Base-by-base conservation (phyloP, 768 basidiomycete species). In the Suillus subalutaceus region DNA sequence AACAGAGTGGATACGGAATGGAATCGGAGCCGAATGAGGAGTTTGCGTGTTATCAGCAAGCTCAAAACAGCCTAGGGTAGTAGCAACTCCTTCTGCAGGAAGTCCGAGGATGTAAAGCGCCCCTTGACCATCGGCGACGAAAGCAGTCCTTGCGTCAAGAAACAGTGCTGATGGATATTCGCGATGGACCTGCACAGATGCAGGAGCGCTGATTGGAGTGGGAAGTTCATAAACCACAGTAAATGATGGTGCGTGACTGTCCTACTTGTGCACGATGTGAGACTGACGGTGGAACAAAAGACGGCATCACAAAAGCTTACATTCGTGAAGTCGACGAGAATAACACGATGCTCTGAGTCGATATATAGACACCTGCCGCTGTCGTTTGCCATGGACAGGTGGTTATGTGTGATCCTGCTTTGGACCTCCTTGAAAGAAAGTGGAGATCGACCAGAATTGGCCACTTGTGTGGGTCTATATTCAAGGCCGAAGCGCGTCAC, bases 401-500 rank as follows among this genome's bases (percentile, higher is more conserved):
- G 94, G 70, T 96, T 94, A 75, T 95, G 91, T 18, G 89, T 85
- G 66, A 96, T 92, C 59, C 94, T 83, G 72, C 90, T 92, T 74
- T 92, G 90, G 64, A 94, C 90, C 70, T 95, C 94, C 65, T 92
- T 85, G 70, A 94, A 91, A 2, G 89, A 87, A 26, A 94, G 81
- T 9, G 87, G 86, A 0, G 84, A 79, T 65, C 81, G 84, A 9
- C 86, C 86, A 4, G 91, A 88, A 12, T 84, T 78, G 46, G 89
- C 86, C 9, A 80, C 78, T 81, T 81, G 85, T 70, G 80, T 85
- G 73, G 70, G 84, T 73, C 66, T 78, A 67, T 79, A 75, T 32
- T 75, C 73, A 40, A 93, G 83, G 10, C 75, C 74, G 73, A 84
- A 85, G 32, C 85, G 82, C 23, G 77, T 76, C 6, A 91, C 82